Evolutionary conservation across 2,329 filamentous ascomycete genomes (phyloP), one percentile per base, ranked within the genome.

Genomic region (Fusarium paranaense): DNA sequence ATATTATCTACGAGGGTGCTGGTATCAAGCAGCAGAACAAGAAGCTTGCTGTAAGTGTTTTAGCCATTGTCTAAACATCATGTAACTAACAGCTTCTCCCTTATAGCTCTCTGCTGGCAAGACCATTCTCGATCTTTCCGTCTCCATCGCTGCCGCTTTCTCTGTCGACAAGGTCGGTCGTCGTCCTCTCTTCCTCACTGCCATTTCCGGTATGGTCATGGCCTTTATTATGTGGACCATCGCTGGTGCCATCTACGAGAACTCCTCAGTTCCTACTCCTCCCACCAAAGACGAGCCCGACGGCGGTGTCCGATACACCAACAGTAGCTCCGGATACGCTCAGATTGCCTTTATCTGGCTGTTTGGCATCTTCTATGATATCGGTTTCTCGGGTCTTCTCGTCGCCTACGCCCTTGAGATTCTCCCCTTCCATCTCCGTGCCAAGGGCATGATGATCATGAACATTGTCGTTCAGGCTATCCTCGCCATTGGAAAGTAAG

Each of bases 381-480:
- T 91, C 66, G 89, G 87, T 56, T 91, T 89, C 80, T 90, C 87
- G 0, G 88, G 89, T 57, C 83, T 91, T 47, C 83, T 90, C 13
- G 85, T 90, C 42, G 86, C 87, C 61, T 91, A 91, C 72, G 86
- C 88, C 1, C 85, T 90, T 9, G 90, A 91, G 81, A 83, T 91
- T 35, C 83, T 90, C 18, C 89, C 89, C 0, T 91, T 89, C 82
- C 84, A 86, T 58, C 82, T 90, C 30, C 88, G 90, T 57, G 88
- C 87, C 72, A 89, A 89, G 82, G 88, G 88, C 38, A 88, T 90
- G 84, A 90, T 89, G 85, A 86, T 92, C 74, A 90, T 92, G 88
- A 92, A 92, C 80, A 86, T 92, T 60, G 88, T 87, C 22, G 86
- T 92, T 25, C 90, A 92, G 80, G 89, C 89, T 56, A 85, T 90